phyloP scores from a whole-genome alignment of 805 yeast species.

The Metschnikowia lachancei region DNA sequence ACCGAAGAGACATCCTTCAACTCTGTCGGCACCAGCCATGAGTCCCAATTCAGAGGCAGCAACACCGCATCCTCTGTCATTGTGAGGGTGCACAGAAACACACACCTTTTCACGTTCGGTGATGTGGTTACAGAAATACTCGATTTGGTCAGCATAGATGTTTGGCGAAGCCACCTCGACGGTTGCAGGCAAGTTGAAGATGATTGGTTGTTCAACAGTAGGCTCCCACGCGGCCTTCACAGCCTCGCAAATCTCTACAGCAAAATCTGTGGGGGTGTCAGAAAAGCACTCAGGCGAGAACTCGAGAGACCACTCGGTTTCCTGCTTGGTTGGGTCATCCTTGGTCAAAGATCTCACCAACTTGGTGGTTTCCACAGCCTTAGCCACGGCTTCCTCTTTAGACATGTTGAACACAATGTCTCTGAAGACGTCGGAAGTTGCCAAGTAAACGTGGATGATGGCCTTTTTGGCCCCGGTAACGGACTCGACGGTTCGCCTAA shows the following conservation, averaged over 20 bases:
- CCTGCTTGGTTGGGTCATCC: slow-evolving; percentile 64
- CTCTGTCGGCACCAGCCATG: slow-evolving; percentile 83
- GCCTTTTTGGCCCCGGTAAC: slow-evolving; percentile 72
- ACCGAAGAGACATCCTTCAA: slow-evolving; percentile 80
- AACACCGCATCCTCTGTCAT: slow-evolving; percentile 81
- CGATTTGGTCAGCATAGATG: slow-evolving; percentile 77
- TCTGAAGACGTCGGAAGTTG: slow-evolving; percentile 72
- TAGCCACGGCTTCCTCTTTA: slow-evolving; percentile 60
- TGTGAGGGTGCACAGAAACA: slow-evolving; percentile 72
- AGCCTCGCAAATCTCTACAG: slow-evolving; percentile 75
- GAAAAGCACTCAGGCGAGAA: slow-evolving; percentile 78
- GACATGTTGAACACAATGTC: slow-evolving; percentile 75
- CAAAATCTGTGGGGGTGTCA: slow-evolving; percentile 71
- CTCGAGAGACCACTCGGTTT: slow-evolving; percentile 68
- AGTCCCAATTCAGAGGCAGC: slow-evolving; percentile 78
- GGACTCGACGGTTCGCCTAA: slow-evolving; percentile 71
- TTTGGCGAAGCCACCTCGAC: slow-evolving; percentile 77
- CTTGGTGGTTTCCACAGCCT: slow-evolving; percentile 70
- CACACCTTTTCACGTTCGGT: slow-evolving; percentile 68
- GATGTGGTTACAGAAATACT: slow-evolving; percentile 66
- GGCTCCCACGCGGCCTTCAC: slow-evolving; percentile 80
- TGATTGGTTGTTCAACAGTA: slow-evolving; percentile 67
- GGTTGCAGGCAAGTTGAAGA: slow-evolving; percentile 78
- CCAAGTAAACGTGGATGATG: slow-evolving; percentile 68
- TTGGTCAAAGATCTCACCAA: slow-evolving; percentile 67